Evolutionary conservation across 305 asterid species (phyloP).

Genomic region (Fraxinus albicans): DNA sequence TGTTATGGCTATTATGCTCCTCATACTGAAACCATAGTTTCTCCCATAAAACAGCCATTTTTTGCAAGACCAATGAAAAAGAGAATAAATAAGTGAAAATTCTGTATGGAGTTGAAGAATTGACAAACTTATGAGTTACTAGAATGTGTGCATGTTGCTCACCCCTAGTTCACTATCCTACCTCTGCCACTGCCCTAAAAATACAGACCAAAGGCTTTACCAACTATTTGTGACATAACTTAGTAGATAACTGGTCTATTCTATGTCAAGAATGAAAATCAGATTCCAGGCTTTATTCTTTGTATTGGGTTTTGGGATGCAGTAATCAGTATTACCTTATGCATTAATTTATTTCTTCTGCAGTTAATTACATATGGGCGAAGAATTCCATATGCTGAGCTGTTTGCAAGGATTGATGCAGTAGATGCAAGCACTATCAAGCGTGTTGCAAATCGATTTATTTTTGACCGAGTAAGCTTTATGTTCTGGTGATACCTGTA

Average conservation of each 20-base stretch:
- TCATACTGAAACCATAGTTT: not conserved
- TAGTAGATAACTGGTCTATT: not conserved
- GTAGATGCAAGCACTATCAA: slow-evolving; percentile 78
- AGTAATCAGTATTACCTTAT: not conserved
- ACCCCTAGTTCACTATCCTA: not conserved
- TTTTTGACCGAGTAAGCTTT: slow-evolving; percentile 65
- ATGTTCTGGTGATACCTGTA: not conserved
- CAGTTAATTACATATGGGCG: slow-evolving; percentile 94
- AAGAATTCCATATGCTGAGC: slow-evolving; percentile 86
- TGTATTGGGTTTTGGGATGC: not conserved
- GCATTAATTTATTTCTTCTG: slow-evolving; percentile 21
- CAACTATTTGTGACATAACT: not conserved
- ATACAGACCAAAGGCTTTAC: not conserved
- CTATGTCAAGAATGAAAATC: not conserved
- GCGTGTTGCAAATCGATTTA: slow-evolving; percentile 89
- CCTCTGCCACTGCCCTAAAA: not conserved
- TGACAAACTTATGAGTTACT: not conserved
- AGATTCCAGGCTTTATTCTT: not conserved
- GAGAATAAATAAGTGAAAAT: not conserved
- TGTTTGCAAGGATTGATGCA: slow-evolving; percentile 88
- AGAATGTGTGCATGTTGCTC: not conserved
- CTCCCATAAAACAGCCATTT: not conserved
- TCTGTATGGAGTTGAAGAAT: not conserved
- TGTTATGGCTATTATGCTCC: not conserved
- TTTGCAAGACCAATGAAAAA: not conserved